These are phyloP conservation scores for Microcos paniculata DNA, from an alignment of 345 rosid genomes.

Conservation along the genomic window DNA sequence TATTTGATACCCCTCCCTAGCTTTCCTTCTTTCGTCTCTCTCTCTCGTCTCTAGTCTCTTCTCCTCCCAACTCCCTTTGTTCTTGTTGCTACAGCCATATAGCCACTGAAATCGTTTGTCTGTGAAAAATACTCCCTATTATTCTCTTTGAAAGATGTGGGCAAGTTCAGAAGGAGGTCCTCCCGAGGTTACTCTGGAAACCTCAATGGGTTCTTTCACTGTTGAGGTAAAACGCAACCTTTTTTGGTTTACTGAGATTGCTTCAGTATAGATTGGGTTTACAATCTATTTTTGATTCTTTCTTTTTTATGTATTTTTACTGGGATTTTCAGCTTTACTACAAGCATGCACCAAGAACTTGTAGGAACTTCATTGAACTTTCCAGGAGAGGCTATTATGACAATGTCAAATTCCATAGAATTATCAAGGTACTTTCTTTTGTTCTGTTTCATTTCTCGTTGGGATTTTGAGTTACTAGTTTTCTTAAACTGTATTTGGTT, in stretches of 20 bases:
- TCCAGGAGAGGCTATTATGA: constrained; percentile 88
- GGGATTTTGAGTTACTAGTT: neutral
- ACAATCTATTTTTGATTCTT: neutral
- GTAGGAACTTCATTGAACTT: constrained; percentile 89
- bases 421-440: constrained; percentile 60
- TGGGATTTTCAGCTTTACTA: constrained; percentile 57
- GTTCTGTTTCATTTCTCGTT: neutral
- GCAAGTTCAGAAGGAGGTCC: constrained; percentile 76
- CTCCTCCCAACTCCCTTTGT: neutral
- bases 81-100: no score
- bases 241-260: neutral
- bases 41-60: no score
- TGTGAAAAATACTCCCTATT: neutral
- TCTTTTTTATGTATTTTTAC: neutral
- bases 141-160: constrained; percentile 49
- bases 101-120: neutral
- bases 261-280: neutral
- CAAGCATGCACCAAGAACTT: constrained; percentile 93
- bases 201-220: constrained; percentile 90
- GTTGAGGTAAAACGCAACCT: constrained; percentile 53
- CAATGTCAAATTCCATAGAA: constrained; percentile 78
- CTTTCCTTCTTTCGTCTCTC: no score
- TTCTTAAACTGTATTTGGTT: neutral
- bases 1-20: neutral
- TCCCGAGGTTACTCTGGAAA: constrained; percentile 91